Evolutionary conservation across 176 grass and related monocot genomes (phyloP), one percentile per base, ranked within the genome.

Genomic region (Rhynchospora pubera): DNA sequence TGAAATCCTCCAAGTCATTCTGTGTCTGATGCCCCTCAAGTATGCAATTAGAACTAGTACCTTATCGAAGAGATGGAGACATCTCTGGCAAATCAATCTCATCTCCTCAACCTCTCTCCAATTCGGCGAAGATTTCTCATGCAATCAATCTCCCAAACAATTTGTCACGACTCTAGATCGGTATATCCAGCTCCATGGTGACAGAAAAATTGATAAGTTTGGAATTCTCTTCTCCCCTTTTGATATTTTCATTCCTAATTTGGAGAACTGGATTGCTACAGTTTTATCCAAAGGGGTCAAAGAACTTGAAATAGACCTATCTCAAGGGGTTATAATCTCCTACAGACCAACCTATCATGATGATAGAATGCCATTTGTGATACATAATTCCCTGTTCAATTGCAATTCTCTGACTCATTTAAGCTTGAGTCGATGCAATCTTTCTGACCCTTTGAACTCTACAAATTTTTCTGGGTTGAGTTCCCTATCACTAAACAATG

Each of bases 1-100:
- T 63, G 83, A 88, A 55, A 18, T 93, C 50, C 85, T 90, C 23
- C 86, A 86, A 72, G 82, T 79, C 28, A 88, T 93, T 81, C 83
- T 90, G 32, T 62, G n/a, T 46, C 2, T 5, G 46, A 2, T 88
- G 28, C 85, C 88, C 2, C 83, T 90, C 15, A 93, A 82, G 22
- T 53, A 75, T 6, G 91, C 83, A 62, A 75, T 85, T 26, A 63
- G 83, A 70, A 88, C 88, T 18, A 84, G 80, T 85, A 62, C 79
- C 39, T 79, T 93, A 23, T 93, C 89, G 10, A 57, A 22, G 69
- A 78, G 85, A 42, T 90, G 89, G 85, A 55, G 57, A 15, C 15
- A 32, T 48, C 55, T 62, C 11, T 90, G 85, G 85, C 50, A 76
- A 28, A 30, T 80, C 80, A 53, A 67, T 23, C 60, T 93, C 28